These are phyloP conservation scores for Calonectria pteridis DNA, from an alignment of 2,329 filamentous ascomycete species.

Conservation along the genomic window DNA sequence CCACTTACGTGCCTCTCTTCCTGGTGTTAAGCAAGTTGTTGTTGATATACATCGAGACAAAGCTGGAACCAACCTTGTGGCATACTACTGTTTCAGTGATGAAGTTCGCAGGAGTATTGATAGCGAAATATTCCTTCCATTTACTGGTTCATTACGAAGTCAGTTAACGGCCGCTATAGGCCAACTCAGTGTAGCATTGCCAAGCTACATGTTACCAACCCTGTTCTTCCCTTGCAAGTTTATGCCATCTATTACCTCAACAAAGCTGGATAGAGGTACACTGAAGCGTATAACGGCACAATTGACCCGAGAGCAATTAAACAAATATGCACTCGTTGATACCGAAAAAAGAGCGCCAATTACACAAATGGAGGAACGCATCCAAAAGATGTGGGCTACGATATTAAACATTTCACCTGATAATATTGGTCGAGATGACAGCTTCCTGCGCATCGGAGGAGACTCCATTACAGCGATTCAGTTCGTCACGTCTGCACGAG, in stretches of 20 bases:
- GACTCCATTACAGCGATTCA: constrained; percentile 43
- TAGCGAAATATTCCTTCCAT: not conserved
- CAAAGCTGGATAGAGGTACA: constrained; percentile 28
- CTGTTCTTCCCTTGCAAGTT: constrained; percentile 27
- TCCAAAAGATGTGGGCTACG: constrained; percentile 44
- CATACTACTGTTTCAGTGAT: not conserved
- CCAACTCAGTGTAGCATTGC: constrained; percentile 16
- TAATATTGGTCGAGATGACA: constrained; percentile 32
- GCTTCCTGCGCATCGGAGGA: constrained; percentile 26
- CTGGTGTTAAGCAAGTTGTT: not conserved
- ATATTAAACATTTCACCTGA: constrained; percentile 42
- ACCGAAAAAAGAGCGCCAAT: not conserved
- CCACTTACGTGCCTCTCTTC: not conserved
- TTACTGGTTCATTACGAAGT: not conserved
- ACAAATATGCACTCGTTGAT: not conserved
- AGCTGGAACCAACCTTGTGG: constrained; percentile 1
- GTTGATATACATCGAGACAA: constrained; percentile 9
- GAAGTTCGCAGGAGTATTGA: not conserved
- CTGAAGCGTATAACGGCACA: not conserved
- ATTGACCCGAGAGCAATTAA: constrained; percentile 20
- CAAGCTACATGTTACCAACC: constrained; percentile 35
- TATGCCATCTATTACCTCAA: constrained; percentile 31
- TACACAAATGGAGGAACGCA: not conserved
- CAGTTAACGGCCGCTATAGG: not conserved
- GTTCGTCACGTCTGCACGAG: constrained; percentile 18